These are phyloP conservation scores for Harrya chromipes DNA, from an alignment of 768 basidiomycete species.

Conservation along the genomic window DNA sequence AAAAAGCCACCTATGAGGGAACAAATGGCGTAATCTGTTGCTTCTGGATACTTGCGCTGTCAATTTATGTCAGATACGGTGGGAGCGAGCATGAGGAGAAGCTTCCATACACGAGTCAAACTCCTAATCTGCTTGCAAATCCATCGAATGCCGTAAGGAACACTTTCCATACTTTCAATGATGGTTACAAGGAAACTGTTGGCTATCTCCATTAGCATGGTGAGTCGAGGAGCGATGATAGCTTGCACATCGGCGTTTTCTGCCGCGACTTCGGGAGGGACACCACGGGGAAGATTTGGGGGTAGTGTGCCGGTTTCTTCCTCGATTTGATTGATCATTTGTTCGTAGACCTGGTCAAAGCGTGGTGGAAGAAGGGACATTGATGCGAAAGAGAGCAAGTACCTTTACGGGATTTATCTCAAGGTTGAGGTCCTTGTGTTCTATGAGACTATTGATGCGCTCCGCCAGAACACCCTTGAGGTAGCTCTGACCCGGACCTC, in stretches of 20 bases:
- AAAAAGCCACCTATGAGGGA: conserved; percentile 99
- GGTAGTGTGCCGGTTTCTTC: conserved; percentile 94
- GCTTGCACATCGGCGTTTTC: conserved; percentile 96
- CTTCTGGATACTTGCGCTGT: conserved; percentile 98
- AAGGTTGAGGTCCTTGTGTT: conserved; percentile 98
- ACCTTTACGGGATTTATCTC: conserved; percentile 99
- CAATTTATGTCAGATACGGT: conserved; percentile 6
- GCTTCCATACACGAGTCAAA: conserved; percentile 75
- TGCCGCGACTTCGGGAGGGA: conserved; percentile 91
- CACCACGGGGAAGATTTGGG: conserved; percentile 86
- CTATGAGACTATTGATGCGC: conserved; percentile 96
- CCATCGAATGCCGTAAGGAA: conserved; percentile 99
- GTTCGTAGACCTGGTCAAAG: conserved; percentile 85
- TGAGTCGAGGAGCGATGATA: conserved; percentile 93
- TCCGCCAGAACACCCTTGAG: conserved; percentile 97
- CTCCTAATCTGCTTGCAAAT: conserved; percentile 99
- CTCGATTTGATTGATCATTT: conserved; percentile 99
- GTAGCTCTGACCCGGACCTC: conserved; percentile 97
- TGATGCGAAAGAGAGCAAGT: conserved; percentile 2
- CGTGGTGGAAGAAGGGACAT: not conserved
- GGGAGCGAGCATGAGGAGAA: not conserved
- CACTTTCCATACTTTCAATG: conserved; percentile 97
- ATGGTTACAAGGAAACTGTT: conserved; percentile 97
- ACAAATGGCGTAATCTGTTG: conserved; percentile 97
- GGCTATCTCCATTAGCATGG: conserved; percentile 99